Base-by-base conservation (phyloP, 768 basidiomycete genomes). In the Psilocybe cubensis region DNA sequence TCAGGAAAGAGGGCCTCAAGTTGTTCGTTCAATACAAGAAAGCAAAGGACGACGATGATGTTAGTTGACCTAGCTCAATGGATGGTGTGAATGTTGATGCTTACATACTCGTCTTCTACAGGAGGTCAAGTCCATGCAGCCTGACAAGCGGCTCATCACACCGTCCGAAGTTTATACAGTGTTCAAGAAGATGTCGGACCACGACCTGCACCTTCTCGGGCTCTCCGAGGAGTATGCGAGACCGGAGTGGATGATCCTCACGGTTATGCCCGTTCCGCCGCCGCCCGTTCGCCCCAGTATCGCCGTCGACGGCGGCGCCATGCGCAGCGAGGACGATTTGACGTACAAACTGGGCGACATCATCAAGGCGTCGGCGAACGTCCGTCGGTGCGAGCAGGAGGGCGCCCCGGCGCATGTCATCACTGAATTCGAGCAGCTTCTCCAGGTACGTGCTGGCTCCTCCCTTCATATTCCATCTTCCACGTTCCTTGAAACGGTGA, bases 231-330 rank as follows among this genome's bases (percentile, higher is more conserved):
- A 94, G 69, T 98, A 97, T 69, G 96, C 97, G 6, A 86, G 96
- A 40, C 97, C 97, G 2, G 94, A 98, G 67, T 99, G 97, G 97
- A 98, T 99, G 97, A 97, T 99, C 63, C 77, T 98, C 40, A 98
- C 97, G 0, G 94, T 98, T 33, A 83, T 98, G 71, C 97, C 97
- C 31, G 96, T 99, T 0, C 97, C 97, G 1, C 97, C 97, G 1
- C 96, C 96, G 5, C 94, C 97, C 7, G 97, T 99, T 52, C 93
- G 97, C 47, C 97, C 97, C 0, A 96, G 94, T 75, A 98, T 99
- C 56, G 91, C 96, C 11, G 92, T 98, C 25, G 96, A 98, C 64
- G 96, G 96, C 20, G 96, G 96, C 50, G 89, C 92, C 1, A 94
- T 96, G 90, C 85, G 96, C 41, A 94, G 93, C 65, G 97, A 99